A percentile compares a stretch with the other conserved stretches of the same genome.
Evolutionary conservation across 2,329 filamentous ascomycete genomes (phyloP).

Genomic region (Colletotrichum shisoi): DNA sequence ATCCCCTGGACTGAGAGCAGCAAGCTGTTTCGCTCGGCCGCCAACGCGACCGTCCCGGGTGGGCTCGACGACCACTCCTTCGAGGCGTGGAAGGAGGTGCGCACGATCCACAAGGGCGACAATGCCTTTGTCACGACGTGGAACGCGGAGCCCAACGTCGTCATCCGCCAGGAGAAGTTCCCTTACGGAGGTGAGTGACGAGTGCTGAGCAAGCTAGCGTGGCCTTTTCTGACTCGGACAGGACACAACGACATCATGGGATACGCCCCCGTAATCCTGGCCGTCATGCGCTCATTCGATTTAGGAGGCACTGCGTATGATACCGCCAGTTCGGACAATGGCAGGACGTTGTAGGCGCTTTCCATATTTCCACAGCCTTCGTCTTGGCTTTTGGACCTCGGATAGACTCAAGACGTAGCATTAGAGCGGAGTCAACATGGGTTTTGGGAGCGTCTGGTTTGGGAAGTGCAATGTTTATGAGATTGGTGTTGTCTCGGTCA

Average conservation of each 20-base stretch:
- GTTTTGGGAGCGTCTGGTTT: not conserved
- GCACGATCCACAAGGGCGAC: slow-evolving; percentile 54
- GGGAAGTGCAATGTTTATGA: not conserved
- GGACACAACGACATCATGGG: slow-evolving; percentile 76
- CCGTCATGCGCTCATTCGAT: slow-evolving; percentile 72
- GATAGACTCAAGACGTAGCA: slow-evolving; percentile 6
- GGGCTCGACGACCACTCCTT: slow-evolving; percentile 51
- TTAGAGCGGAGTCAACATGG: slow-evolving; percentile 1
- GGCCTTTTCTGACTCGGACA: slow-evolving; percentile 46
- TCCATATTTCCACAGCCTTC: not conserved
- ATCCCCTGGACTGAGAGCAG: slow-evolving; percentile 79
- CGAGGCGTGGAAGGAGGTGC: slow-evolving; percentile 55
- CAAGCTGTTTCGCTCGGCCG: slow-evolving; percentile 67
- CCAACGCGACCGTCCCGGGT: slow-evolving; percentile 57
- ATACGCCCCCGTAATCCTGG: slow-evolving; percentile 69
- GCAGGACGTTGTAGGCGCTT: slow-evolving; percentile 1
- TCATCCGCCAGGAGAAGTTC: slow-evolving; percentile 63
- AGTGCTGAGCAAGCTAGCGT: not conserved
- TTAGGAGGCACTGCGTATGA: slow-evolving; percentile 42
- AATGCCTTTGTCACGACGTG: slow-evolving; percentile 60
- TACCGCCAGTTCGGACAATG: slow-evolving; percentile 22
- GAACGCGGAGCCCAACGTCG: slow-evolving; percentile 54
- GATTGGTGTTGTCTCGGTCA: not conserved
- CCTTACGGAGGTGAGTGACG: slow-evolving; percentile 61
- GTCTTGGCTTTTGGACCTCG: not conserved